phyloP scores from a whole-genome alignment of 208 protist genomes.

The Jaenimonas drosophilae region DNA sequence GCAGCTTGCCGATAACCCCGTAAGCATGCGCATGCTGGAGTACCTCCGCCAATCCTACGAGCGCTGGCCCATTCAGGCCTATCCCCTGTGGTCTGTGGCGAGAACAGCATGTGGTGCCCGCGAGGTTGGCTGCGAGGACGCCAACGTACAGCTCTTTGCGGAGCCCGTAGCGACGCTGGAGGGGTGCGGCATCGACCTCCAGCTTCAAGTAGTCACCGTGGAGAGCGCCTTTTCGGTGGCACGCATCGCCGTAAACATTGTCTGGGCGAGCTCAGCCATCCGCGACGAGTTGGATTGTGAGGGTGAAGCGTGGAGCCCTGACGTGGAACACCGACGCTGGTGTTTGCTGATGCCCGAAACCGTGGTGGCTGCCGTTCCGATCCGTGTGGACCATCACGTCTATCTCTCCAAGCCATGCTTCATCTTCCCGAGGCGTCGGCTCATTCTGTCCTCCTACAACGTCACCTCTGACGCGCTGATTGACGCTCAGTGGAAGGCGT shows the following conservation, averaged over 20 bases:
- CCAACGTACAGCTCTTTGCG: neutral
- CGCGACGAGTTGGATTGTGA: constrained; percentile 1
- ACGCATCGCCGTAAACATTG: constrained; percentile 7
- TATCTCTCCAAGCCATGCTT: constrained; percentile 49
- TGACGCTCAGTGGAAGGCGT: neutral
- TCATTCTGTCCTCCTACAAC: constrained; percentile 42
- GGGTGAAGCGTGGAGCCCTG: too few relatives aligned
- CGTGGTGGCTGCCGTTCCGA: constrained; percentile 16
- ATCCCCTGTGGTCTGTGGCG: neutral
- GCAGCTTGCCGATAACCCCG: constrained; percentile 36
- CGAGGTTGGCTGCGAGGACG: neutral
- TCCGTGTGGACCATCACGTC: constrained; percentile 26
- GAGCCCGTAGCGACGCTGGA: neutral
- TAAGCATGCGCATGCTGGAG: constrained; percentile 24
- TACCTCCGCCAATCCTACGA: constrained; percentile 34
- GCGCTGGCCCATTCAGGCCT: constrained; percentile 15
- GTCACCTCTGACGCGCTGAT: constrained; percentile 44
- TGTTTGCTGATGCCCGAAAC: constrained; percentile 30
- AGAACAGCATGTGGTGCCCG: neutral
- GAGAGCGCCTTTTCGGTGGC: constrained; percentile 19
- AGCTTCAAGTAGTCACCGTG: constrained; percentile 11
- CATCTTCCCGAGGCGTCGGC: constrained; percentile 12
- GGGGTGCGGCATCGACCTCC: constrained; percentile 9
- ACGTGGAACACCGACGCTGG: constrained; percentile 11
- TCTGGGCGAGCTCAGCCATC: constrained; percentile 10